A percentile compares a stretch with the other conserved stretches of the same genome.
phyloP scores from a whole-genome alignment of 768 basidiomycete genomes.

The Lactarius akahatsu region DNA sequence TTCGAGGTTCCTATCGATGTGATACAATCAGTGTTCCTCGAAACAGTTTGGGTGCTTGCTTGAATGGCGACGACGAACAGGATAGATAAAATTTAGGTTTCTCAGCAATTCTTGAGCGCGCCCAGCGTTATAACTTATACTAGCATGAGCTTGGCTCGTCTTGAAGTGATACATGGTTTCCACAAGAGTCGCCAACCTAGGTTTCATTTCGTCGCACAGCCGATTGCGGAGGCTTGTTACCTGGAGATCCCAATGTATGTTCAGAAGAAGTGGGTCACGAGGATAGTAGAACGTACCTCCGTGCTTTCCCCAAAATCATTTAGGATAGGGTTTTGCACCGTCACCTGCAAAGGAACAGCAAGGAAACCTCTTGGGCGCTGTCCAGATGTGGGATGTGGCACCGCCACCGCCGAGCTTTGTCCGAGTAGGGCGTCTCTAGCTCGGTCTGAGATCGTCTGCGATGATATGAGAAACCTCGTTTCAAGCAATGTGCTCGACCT shows the following conservation, averaged over 20 bases:
- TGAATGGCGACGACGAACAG: slow-evolving; percentile 2
- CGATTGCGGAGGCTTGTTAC: no score
- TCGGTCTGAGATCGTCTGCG: slow-evolving; percentile 11
- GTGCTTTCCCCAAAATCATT: not conserved
- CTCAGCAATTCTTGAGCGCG: slow-evolving; percentile 11
- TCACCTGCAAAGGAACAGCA: not conserved
- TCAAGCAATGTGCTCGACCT: no score
- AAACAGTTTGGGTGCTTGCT: not conserved
- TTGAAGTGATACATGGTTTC: slow-evolving; percentile 5
- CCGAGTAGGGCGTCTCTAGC: not conserved
- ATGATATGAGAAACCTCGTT: not conserved
- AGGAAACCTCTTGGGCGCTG: not conserved
- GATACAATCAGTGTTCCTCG: not conserved
- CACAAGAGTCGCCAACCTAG: slow-evolving; percentile 7
- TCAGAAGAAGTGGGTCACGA: not conserved
- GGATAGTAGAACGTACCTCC: not conserved
- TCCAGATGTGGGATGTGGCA: not conserved
- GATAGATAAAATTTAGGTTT: slow-evolving; percentile 17
- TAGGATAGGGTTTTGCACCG: not conserved
- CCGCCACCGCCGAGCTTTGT: not conserved
- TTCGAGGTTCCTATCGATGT: not conserved
- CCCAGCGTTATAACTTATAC: not conserved
- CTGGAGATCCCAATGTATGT: not conserved
- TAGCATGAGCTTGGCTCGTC: slow-evolving; percentile 4
- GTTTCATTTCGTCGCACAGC: slow-evolving; percentile 5